These are phyloP conservation scores for Eucalyptus grandis DNA, from an alignment of 345 rosid species.

Conservation along the genomic window DNA sequence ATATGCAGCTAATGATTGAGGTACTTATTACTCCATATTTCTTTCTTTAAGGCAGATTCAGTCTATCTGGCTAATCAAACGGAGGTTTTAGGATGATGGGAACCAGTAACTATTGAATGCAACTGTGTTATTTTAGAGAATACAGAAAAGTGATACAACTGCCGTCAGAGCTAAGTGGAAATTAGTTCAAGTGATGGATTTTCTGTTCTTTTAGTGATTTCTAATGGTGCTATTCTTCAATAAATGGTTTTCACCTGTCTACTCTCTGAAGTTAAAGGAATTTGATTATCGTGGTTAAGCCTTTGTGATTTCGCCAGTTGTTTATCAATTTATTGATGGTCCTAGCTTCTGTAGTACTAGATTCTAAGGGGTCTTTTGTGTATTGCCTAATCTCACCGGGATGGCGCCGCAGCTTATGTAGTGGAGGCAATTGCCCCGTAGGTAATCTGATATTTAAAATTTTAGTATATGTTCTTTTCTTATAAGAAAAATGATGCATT, in stretches of 20 bases:
- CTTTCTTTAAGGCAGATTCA: neutral
- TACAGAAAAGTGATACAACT: neutral
- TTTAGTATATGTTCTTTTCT: neutral
- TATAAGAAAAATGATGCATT: neutral
- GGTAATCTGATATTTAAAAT: neutral
- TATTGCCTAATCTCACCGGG: neutral
- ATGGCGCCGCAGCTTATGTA: neutral
- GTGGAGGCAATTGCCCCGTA: neutral
- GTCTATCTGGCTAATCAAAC: neutral
- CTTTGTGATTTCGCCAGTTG: neutral
- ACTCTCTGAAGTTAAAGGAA: neutral
- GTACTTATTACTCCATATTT: neutral
- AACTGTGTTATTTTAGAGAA: neutral
- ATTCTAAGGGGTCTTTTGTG: neutral
- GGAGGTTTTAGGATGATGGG: neutral
- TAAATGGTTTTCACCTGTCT: neutral
- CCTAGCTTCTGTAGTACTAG: neutral
- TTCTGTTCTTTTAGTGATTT: neutral
- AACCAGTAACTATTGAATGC: neutral
- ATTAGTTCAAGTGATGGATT: neutral
- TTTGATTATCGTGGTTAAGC: neutral
- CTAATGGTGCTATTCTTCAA: neutral
- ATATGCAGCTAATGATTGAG: neutral
- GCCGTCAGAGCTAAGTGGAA: neutral
- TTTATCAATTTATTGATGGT: neutral